Evolutionary conservation across 352 stramenopile genomes (phyloP), one percentile per base, ranked within the genome.

Genomic region (Globisporangium iwayamae): DNA sequence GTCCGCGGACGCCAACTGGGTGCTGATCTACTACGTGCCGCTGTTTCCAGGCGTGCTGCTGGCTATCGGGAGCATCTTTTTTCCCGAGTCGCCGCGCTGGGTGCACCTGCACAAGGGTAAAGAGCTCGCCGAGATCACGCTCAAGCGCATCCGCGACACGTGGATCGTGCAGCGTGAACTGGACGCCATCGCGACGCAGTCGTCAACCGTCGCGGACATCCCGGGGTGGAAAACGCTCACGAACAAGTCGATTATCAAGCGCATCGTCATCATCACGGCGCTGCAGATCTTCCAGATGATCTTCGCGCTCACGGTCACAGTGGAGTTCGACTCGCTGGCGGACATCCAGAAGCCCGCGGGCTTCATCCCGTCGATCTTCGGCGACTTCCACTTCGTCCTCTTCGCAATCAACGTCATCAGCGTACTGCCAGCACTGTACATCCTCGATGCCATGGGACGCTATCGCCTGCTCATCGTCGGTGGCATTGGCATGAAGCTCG

Each of bases 41-140:
- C 32, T 60, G 11, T 20, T 60, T 1, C 41, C 39, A 3, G 54
- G 34, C n/a, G 3, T 48, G n/a, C 1, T 81, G 0, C 53, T 83
- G 10, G 74, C 83, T 1, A 67, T 83, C 51, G 22, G 59, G 13
- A 71, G 74, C 36, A 68, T 87, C 54, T 78, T 62, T 18, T 75
- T 87, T 7, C 79, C 79, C 0, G 78, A 88, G 54, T 75, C 65
- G 20, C 79, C 79, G 53, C 76, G 79, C 13, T 88, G 72, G 72
- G 69, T 74, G 14, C 78, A 85, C 67, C 22, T 70, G 63, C 60
- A 81, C 48, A 81, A 76, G 46, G 73, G 76, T 51, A 74, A 77
- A 18, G 75, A 84, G 1, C 60, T 62, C 50, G 79, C 79, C 1
- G 67, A 74, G 51, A 50, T 50, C 13, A 56, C 73, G 14, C 69